Percentiles rank a stretch among this genome's conserved stretches.
Evolutionary conservation across 768 basidiomycete genomes (phyloP).

Genomic region (Lentinula sp.): DNA sequence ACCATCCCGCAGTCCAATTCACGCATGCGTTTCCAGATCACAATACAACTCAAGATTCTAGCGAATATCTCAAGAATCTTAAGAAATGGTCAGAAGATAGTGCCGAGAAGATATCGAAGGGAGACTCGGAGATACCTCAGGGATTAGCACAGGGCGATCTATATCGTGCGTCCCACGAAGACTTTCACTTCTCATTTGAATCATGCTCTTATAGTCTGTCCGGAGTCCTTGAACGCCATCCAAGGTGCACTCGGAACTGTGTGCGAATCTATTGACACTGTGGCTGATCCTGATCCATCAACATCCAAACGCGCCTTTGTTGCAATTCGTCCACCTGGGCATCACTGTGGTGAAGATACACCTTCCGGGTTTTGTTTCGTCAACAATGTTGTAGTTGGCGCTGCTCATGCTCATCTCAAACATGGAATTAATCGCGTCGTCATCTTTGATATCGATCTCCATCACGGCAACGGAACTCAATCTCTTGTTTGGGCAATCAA

Average conservation of each 20-base stretch:
- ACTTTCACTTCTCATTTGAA: neutral
- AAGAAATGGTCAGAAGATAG: slow-evolving; percentile 55
- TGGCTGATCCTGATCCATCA: slow-evolving; percentile 25
- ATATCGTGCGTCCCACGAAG: slow-evolving; percentile 44
- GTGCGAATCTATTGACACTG: slow-evolving; percentile 80
- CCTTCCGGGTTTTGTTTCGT: slow-evolving; percentile 95
- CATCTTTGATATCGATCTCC: slow-evolving; percentile 90
- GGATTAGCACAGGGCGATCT: slow-evolving; percentile 73
- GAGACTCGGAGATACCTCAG: slow-evolving; percentile 71
- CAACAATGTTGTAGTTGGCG: slow-evolving; percentile 88
- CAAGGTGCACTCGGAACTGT: slow-evolving; percentile 78
- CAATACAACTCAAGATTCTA: slow-evolving; percentile 47
- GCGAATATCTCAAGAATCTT: slow-evolving; percentile 63
- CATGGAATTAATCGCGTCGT: slow-evolving; percentile 74
- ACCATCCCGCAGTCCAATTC: slow-evolving; percentile 63
- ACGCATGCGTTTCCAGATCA: slow-evolving; percentile 41
- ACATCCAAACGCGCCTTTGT: slow-evolving; percentile 60
- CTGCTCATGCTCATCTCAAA: slow-evolving; percentile 83
- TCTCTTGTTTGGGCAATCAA: slow-evolving; percentile 89
- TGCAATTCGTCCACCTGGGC: slow-evolving; percentile 84
- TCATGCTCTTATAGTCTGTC: slow-evolving; percentile 53
- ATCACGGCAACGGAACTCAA: slow-evolving; percentile 95
- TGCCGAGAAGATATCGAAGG: slow-evolving; percentile 50
- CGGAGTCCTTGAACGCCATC: slow-evolving; percentile 68
- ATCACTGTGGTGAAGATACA: slow-evolving; percentile 87